Conservation (phyloP, 352 stramenopile genomes). For the Phytophthora hybrid region DNA sequence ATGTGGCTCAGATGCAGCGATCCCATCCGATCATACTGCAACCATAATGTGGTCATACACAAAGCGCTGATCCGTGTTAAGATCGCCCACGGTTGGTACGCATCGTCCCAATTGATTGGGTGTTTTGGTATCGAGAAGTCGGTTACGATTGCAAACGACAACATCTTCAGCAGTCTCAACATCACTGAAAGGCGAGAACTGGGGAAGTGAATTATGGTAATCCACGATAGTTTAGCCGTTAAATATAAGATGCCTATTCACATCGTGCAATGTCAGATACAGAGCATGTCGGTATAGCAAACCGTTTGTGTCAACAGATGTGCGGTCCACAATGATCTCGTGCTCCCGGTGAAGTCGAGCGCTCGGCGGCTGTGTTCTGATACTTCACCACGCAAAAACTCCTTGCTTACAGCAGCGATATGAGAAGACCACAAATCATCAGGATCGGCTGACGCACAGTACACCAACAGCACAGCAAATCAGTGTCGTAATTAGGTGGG, state of each 20-base stretch:
- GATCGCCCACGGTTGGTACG: background rate
- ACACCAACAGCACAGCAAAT: slow-evolving; percentile 15
- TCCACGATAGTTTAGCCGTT: background rate
- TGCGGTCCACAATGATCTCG: background rate
- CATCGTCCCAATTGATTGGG: background rate
- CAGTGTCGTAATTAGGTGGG: slow-evolving; percentile 3
- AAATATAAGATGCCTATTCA: background rate
- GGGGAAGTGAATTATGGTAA: background rate
- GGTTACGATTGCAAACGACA: background rate
- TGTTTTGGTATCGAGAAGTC: background rate
- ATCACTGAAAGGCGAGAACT: background rate
- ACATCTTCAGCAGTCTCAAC: background rate
- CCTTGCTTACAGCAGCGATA: background rate
- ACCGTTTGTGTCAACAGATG: background rate
- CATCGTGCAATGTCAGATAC: background rate
- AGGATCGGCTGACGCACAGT: background rate
- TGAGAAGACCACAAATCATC: background rate
- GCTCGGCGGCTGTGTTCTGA: background rate
- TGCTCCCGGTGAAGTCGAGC: too few species aligned
- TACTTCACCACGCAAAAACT: background rate
- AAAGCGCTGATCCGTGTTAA: background rate
- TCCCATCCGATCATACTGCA: background rate
- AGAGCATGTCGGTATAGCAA: background rate
- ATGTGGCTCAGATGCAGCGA: background rate
- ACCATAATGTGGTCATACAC: background rate